Evolutionary conservation across 164 flowering plant species (phyloP).

Genomic region (Buxus sempervirens): DNA sequence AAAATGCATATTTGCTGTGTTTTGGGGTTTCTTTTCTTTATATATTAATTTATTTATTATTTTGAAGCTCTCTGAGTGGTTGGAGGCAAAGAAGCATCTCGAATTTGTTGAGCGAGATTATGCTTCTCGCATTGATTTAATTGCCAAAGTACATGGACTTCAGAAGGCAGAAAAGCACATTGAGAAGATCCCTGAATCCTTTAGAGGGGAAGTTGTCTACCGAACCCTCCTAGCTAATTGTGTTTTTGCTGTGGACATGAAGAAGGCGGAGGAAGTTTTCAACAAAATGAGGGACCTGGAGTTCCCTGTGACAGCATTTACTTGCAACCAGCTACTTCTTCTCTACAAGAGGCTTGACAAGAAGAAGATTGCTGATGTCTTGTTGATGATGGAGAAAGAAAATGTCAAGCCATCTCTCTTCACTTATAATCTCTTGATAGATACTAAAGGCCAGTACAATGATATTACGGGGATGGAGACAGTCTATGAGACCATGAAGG

Average conservation of each 20-base stretch:
- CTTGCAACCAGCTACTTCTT: slow-evolving; percentile 78
- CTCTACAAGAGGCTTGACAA: slow-evolving; percentile 68
- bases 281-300: slow-evolving; percentile 72
- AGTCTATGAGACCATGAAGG: slow-evolving; percentile 75
- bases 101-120: slow-evolving; percentile 66
- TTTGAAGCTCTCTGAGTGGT: slow-evolving; percentile 79
- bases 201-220: slow-evolving; percentile 58
- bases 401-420: slow-evolving; percentile 55
- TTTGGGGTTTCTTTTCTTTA: not conserved
- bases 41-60: slow-evolving; percentile 1
- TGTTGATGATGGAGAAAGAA: slow-evolving; percentile 80
- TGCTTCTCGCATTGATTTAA: slow-evolving; percentile 70
- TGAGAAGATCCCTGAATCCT: slow-evolving; percentile 51
- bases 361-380: slow-evolving; percentile 76
- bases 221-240: slow-evolving; percentile 68
- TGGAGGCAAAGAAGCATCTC: slow-evolving; percentile 42
- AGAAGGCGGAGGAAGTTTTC: slow-evolving; percentile 73
- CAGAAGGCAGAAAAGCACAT: slow-evolving; percentile 62
- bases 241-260: slow-evolving; percentile 29
- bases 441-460: slow-evolving; percentile 57
- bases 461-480: slow-evolving; percentile 83
- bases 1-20: not conserved
- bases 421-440: slow-evolving; percentile 66
- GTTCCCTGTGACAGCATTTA: slow-evolving; percentile 51
- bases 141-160: slow-evolving; percentile 60